Evolutionary conservation across 2,329 filamentous ascomycete species (phyloP).

Genomic region (Aspergillus japonicus): DNA sequence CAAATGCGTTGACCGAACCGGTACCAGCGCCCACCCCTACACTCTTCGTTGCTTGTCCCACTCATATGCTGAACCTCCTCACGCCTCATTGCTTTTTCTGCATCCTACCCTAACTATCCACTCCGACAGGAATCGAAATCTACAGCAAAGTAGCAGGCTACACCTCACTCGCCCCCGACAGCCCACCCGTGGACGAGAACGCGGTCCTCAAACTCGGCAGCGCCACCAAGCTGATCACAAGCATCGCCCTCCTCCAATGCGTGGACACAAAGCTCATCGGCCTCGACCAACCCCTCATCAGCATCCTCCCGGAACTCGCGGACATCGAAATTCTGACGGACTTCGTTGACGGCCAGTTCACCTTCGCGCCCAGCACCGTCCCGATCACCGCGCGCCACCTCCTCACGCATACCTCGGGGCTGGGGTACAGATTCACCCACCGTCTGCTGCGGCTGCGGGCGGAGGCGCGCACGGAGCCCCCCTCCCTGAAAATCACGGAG

Average conservation of each 20-base stretch:
- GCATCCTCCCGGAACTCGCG: constrained; percentile 50
- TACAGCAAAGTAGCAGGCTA: constrained; percentile 10
- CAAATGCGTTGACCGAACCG: constrained; percentile 6
- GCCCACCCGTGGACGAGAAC: constrained; percentile 8
- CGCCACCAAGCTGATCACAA: constrained; percentile 50
- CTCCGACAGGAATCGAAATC: neutral
- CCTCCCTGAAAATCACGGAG: neutral
- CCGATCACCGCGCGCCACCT: constrained; percentile 7
- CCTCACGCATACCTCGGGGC: constrained; percentile 4
- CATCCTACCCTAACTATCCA: neutral
- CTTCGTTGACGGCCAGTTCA: constrained; percentile 41
- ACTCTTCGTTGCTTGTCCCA: no score
- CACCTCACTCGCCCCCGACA: neutral
- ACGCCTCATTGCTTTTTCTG: no score
- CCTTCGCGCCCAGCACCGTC: neutral
- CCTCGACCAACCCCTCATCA: constrained; percentile 48
- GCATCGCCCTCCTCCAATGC: constrained; percentile 55
- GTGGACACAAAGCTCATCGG: constrained; percentile 53
- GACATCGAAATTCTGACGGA: constrained; percentile 50
- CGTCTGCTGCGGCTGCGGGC: neutral
- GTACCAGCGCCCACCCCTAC: neutral
- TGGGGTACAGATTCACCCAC: constrained; percentile 8
- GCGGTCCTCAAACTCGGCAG: constrained; percentile 25
- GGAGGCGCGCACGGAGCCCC: neutral
- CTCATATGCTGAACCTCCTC: no score